phyloP scores from a whole-genome alignment of 2,329 filamentous ascomycete species.

The Fusarium duplospermum region DNA sequence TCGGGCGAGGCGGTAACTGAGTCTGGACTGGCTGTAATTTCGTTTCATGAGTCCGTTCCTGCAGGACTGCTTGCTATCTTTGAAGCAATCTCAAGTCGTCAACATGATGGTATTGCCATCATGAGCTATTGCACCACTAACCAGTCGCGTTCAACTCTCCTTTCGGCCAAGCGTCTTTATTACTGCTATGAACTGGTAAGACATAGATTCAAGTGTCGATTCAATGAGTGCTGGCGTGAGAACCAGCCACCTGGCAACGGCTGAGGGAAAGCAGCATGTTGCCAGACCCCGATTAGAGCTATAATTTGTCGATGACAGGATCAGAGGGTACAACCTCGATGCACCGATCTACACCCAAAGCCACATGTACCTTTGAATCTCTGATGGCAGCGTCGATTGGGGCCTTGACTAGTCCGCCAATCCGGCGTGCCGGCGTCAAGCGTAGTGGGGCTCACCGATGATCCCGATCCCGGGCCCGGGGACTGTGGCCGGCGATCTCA shows the following conservation, averaged over 20 bases:
- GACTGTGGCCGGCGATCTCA: constrained; percentile 37
- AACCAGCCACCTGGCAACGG: neutral
- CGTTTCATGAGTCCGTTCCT: neutral
- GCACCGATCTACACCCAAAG: constrained; percentile 25
- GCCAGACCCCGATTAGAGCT: neutral
- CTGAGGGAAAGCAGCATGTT: neutral
- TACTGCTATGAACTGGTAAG: neutral
- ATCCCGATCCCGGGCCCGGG: constrained; percentile 37
- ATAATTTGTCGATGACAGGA: neutral
- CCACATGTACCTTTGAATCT: constrained; percentile 20
- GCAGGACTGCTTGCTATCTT: neutral
- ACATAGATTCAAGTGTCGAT: neutral
- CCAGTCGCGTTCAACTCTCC: constrained; percentile 5
- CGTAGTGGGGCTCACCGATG: constrained; percentile 26
- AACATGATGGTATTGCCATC: neutral
- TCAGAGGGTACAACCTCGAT: constrained; percentile 8
- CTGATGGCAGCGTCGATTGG: neutral
- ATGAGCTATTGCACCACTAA: constrained; percentile 1
- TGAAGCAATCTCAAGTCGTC: neutral
- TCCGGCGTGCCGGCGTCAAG: constrained; percentile 1
- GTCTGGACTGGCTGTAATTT: neutral
- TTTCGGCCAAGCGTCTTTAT: constrained; percentile 1
- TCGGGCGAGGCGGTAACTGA: neutral
- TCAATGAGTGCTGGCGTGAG: neutral
- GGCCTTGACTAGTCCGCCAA: constrained; percentile 11